Evolutionary conservation across 225 moss, liverwort and hornwort genomes (phyloP), one percentile per base, ranked within the genome.

Genomic region (Polytrichum commune): DNA sequence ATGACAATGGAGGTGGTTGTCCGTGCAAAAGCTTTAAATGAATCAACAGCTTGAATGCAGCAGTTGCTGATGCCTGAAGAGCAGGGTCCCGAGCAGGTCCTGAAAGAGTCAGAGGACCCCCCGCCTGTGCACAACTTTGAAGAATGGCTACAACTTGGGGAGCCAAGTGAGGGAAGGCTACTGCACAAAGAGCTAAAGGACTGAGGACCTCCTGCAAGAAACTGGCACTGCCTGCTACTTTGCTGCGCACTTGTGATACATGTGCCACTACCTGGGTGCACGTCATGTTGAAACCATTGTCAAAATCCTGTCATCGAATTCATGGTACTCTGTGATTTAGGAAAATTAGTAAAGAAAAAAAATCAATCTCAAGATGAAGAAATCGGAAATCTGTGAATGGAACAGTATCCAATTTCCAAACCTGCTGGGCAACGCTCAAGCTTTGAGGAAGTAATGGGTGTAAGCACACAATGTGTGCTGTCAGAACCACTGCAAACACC

Each of bases 81-180:
- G 83, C 85, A n/a, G 84, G 82, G 78, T 98, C 98, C 9, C 95
- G 82, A 26, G 87, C 87, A 24, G 90, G 91, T 58, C 93, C 95
- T 60, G 82, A 81, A 66, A 84, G 91, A 23, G 88, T 84, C n/a
- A 98, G 78, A 24, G 98, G 89, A 13, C 98, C 98, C 30, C 91
- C 93, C 56, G 91, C 90, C 78, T 91, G 91, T 24, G 91, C 92
- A 82, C 98, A 98, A 74, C 87, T 90, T 76, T 98, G 98, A 55
- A 98, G 73, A 22, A 98, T 78, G 22, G 88, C 83, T 70, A 95
- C 87, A 35, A 95, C 95, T 69, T 91, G 87, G 65, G 95, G 91
- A 68, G 93, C 91, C 73, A 98, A 70, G 57, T 88, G 86, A 5
- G 95, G 91, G 76, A 98, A 98, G 20, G 95, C 90, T 54, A 73